phyloP scores from a whole-genome alignment of 192 early-diverging fungal species.

The Coemansia brasiliensis region DNA sequence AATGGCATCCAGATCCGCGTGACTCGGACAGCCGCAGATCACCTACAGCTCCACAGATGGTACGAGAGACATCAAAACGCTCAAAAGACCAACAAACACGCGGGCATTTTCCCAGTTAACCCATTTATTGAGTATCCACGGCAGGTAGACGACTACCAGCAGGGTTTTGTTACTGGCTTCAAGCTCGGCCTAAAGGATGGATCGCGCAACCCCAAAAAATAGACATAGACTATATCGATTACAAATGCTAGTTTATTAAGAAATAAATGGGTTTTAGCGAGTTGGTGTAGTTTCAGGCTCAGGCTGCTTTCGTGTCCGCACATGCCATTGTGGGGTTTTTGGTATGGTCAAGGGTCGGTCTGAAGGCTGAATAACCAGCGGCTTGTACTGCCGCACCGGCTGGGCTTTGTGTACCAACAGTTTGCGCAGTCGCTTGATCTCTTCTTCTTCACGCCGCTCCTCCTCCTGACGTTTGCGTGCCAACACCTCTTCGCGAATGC shows the following conservation, averaged over 20 bases:
- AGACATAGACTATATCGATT: neutral
- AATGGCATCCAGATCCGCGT: constrained; percentile 28
- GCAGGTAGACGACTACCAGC: constrained; percentile 38
- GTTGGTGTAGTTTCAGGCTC: constrained; percentile 13
- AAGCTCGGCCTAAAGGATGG: constrained; percentile 48
- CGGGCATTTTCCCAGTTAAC: constrained; percentile 31
- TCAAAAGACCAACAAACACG: constrained; percentile 1
- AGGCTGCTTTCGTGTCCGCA: constrained; percentile 29
- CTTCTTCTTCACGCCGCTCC: constrained; percentile 58
- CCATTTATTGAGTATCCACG: constrained; percentile 21
- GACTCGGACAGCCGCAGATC: constrained; percentile 8
- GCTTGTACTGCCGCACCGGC: constrained; percentile 59
- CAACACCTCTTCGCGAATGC: constrained; percentile 57
- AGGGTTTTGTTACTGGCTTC: constrained; percentile 37
- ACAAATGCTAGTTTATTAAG: too few species aligned
- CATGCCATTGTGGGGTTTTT: constrained; percentile 50
- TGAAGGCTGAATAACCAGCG: constrained; percentile 57
- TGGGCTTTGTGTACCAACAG: constrained; percentile 62
- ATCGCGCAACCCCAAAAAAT: constrained; percentile 6
- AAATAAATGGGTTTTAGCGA: neutral
- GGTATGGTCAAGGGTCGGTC: constrained; percentile 58
- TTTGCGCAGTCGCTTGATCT: constrained; percentile 59
- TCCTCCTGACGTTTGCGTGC: constrained; percentile 54
- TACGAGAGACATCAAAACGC: constrained; percentile 15
- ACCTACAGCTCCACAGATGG: constrained; percentile 44